Evolutionary conservation across 1,284 basidiomycete genomes (phyloP).

Genomic region (Cutaneotrichosporon cutaneum): DNA sequence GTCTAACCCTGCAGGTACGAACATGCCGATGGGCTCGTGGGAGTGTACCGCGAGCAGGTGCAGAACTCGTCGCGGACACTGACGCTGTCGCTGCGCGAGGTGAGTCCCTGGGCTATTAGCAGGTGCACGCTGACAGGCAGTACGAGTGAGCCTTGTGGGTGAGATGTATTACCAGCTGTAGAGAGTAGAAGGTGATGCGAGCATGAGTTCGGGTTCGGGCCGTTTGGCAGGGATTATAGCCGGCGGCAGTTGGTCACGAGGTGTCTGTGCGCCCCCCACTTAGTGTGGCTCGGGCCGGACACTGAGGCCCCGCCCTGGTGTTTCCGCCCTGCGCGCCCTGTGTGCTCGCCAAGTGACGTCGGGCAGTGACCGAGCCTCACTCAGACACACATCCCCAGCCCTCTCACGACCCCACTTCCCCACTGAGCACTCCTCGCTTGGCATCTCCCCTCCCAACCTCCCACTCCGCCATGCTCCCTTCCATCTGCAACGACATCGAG

Average conservation of each 20-base stretch:
- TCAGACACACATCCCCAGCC: no score
- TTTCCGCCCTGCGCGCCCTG: no score
- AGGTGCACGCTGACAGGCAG: slow-evolving; percentile 2
- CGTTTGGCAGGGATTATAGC: not conserved
- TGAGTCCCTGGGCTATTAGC: not conserved
- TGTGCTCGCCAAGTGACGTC: no score
- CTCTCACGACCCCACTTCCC: not conserved
- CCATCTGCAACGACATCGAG: slow-evolving; percentile 56
- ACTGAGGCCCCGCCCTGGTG: no score
- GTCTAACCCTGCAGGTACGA: slow-evolving; percentile 66
- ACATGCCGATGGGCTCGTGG: slow-evolving; percentile 83
- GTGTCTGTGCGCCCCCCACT: not conserved
- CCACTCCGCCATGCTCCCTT: slow-evolving; percentile 28
- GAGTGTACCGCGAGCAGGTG: slow-evolving; percentile 91
- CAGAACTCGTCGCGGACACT: slow-evolving; percentile 84
- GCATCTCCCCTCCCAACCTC: not conserved
- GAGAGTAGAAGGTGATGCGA: not conserved
- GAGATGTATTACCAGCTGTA: slow-evolving; percentile 2
- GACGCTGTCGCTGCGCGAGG: slow-evolving; percentile 65
- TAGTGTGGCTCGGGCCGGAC: no score
- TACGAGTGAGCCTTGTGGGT: slow-evolving; percentile 2
- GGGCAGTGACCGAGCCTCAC: not conserved
- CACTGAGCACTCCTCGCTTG: not conserved
- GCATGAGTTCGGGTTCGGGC: not conserved
- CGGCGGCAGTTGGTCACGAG: not conserved